A percentile compares a stretch with the other conserved stretches of the same genome.
Evolutionary conservation across 768 basidiomycete species (phyloP).

Genomic region (Serendipita vermifera): DNA sequence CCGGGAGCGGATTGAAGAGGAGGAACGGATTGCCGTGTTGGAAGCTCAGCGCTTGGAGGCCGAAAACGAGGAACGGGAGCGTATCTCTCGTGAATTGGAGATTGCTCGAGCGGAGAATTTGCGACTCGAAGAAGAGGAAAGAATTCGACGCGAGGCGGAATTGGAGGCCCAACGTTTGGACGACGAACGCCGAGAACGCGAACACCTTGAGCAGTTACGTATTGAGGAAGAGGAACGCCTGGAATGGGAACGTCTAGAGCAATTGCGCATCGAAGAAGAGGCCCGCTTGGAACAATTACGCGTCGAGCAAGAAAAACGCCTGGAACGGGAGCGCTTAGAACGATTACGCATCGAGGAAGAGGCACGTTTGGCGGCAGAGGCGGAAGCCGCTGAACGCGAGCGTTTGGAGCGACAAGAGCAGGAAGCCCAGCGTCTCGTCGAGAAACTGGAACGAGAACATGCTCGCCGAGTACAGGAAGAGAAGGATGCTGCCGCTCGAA

Average conservation of each 20-base stretch:
- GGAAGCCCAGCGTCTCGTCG: neutral
- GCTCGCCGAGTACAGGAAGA: neutral
- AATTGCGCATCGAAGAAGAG: neutral
- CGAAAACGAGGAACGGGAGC: neutral
- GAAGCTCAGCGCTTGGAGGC: conserved; percentile 1
- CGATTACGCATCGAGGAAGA: neutral
- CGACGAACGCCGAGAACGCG: neutral
- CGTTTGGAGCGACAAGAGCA: neutral
- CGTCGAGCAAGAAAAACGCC: neutral
- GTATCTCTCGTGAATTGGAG: conserved; percentile 7
- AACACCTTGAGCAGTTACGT: neutral
- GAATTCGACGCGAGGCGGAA: neutral
- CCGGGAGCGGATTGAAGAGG: neutral
- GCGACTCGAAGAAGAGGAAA: neutral
- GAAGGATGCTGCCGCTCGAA: neutral
- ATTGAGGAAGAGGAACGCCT: neutral
- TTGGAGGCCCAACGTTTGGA: neutral
- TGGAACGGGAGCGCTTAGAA: neutral
- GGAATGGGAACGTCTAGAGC: neutral
- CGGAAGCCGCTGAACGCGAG: no score
- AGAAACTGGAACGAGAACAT: neutral
- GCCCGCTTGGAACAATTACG: neutral
- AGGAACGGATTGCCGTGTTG: neutral
- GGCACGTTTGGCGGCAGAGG: neutral
- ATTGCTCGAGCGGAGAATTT: neutral